Conservation (phyloP, 1,284 basidiomycete species). For the Boletus hoseneyae region DNA sequence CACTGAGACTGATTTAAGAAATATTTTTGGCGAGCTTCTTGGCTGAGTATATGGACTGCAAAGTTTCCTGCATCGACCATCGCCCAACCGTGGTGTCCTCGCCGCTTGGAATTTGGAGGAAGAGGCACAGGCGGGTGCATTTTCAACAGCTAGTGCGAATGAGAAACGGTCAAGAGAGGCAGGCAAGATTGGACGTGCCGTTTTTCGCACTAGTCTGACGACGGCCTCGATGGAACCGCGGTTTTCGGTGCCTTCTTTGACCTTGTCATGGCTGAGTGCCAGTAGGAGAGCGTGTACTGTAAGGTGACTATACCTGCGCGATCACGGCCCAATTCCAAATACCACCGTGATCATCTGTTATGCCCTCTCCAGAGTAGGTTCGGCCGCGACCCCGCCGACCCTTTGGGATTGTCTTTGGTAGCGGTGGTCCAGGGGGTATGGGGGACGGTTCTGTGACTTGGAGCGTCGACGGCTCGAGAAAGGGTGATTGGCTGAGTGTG, state of each 20-base stretch:
- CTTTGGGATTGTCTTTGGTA: constrained; percentile 51
- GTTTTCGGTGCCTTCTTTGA: constrained; percentile 78
- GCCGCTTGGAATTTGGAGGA: constrained; percentile 57
- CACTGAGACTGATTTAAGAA: constrained; percentile 44
- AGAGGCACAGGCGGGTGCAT: constrained; percentile 54
- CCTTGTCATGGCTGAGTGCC: constrained; percentile 37
- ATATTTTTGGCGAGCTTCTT: constrained; percentile 58
- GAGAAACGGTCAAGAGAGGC: background rate
- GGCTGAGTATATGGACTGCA: constrained; percentile 71
- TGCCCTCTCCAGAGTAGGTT: constrained; percentile 62
- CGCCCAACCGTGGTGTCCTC: constrained; percentile 69
- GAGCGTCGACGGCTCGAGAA: constrained; percentile 56
- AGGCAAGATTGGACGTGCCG: constrained; percentile 39
- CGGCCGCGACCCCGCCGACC: constrained; percentile 63
- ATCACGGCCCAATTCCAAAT: constrained; percentile 73
- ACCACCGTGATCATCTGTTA: constrained; percentile 47
- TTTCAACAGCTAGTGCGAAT: constrained; percentile 45
- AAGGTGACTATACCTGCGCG: constrained; percentile 52
- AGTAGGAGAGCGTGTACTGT: background rate
- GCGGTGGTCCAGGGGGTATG: constrained; percentile 49
- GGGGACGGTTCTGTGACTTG: constrained; percentile 48
- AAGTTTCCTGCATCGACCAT: constrained; percentile 77
- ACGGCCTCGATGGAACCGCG: constrained; percentile 72
- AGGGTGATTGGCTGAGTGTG: constrained; percentile 53
- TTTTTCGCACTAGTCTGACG: constrained; percentile 61